A percentile compares a stretch with the other conserved stretches of the same genome.
Evolutionary conservation across 1,284 basidiomycete species (phyloP).

Genomic region (Ceratobasidium sp.): DNA sequence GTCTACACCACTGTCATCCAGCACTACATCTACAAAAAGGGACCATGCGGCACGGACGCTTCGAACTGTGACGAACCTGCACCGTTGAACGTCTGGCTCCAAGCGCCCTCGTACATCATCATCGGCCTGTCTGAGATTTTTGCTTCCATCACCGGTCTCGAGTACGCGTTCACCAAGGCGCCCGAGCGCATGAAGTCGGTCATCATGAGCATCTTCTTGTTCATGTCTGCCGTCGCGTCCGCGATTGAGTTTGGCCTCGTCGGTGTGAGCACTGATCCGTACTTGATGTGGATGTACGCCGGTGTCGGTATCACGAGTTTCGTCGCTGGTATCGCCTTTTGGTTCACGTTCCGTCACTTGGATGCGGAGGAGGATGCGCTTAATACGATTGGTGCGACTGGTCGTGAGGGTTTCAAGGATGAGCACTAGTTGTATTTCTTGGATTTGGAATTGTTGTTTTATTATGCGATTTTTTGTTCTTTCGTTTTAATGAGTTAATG

Average conservation of each 20-base stretch:
- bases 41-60: slow-evolving; percentile 73
- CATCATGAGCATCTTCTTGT: slow-evolving; percentile 81
- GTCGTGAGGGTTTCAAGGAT: slow-evolving; percentile 41
- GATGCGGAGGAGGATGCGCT: slow-evolving; percentile 65
- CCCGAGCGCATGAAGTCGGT: slow-evolving; percentile 86
- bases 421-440: slow-evolving; percentile 31
- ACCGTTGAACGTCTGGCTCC: slow-evolving; percentile 80
- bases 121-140: slow-evolving; percentile 74
- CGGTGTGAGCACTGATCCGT: slow-evolving; percentile 39
- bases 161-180: slow-evolving; percentile 92
- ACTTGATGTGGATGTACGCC: slow-evolving; percentile 58
- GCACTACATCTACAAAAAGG: slow-evolving; percentile 80
- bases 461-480: slow-evolving; percentile 4
- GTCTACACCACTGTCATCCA: slow-evolving; percentile 73
- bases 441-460: background rate
- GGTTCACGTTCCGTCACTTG: slow-evolving; percentile 64
- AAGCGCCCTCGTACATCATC: slow-evolving; percentile 64
- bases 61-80: slow-evolving; percentile 61
- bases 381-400: slow-evolving; percentile 61
- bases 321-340: slow-evolving; percentile 60
- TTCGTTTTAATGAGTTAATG: slow-evolving; percentile 11
- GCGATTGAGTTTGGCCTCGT: slow-evolving; percentile 62
- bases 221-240: slow-evolving; percentile 70
- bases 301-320: slow-evolving; percentile 66
- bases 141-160: slow-evolving; percentile 82